Conservation (phyloP, 768 basidiomycete genomes). For the Pleurotus pulmonarius region DNA sequence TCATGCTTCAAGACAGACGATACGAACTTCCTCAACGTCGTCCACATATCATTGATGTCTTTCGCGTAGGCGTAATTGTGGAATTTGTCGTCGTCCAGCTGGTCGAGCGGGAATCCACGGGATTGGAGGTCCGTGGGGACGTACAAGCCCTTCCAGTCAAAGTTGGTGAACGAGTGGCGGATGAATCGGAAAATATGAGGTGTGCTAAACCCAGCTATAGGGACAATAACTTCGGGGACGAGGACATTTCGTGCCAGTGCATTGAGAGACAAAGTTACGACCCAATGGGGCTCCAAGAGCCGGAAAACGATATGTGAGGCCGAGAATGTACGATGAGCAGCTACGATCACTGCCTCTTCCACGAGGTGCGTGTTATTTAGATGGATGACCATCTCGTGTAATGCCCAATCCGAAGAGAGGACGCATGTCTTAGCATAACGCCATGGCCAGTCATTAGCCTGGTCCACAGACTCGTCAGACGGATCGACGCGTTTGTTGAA, state of each 20-base stretch:
- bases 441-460: slow-evolving; percentile 26
- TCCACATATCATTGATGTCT: slow-evolving; percentile 20
- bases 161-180: slow-evolving; percentile 17
- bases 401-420: slow-evolving; percentile 23
- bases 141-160: slow-evolving; percentile 22
- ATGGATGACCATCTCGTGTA: slow-evolving; percentile 23
- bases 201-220: slow-evolving; percentile 15
- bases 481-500: slow-evolving; percentile 20
- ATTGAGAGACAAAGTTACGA: slow-evolving; percentile 24
- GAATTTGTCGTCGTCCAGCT: slow-evolving; percentile 20
- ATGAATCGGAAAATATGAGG: slow-evolving; percentile 14
- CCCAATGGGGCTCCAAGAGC: slow-evolving; percentile 26
- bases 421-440: slow-evolving; percentile 27
- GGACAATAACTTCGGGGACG: slow-evolving; percentile 20
- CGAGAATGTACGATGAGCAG: slow-evolving; percentile 20
- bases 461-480: slow-evolving; percentile 7
- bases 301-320: slow-evolving; percentile 19
- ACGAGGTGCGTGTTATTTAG: slow-evolving; percentile 26
- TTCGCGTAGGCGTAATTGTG: slow-evolving; percentile 26
- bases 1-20: slow-evolving; percentile 11
- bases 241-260: slow-evolving; percentile 20
- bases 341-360: slow-evolving; percentile 26
- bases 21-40: slow-evolving; percentile 21
- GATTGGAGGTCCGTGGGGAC: slow-evolving; percentile 21
- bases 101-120: slow-evolving; percentile 24